Conservation (phyloP, 164 flowering plant genomes). For the Warburgia ugandensis region DNA sequence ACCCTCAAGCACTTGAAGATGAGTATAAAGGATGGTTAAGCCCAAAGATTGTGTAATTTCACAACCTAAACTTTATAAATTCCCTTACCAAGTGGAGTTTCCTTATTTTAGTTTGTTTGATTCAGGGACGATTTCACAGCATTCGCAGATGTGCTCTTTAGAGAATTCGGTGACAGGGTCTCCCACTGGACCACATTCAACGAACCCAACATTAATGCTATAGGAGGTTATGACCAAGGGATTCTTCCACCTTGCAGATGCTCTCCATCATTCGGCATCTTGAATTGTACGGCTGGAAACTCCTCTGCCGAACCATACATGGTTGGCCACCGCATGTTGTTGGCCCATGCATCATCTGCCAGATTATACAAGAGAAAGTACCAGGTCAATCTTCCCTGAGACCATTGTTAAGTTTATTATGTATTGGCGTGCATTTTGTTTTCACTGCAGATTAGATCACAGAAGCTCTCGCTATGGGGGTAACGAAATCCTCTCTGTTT, state of each 20-base stretch:
- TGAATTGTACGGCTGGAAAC: conserved; percentile 32
- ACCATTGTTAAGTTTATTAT: background rate
- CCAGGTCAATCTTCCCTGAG: conserved; percentile 17
- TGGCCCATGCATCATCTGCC: conserved; percentile 47
- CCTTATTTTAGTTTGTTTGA: background rate
- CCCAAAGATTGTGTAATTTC: conserved; percentile 23
- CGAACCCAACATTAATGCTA: conserved; percentile 28
- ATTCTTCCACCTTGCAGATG: conserved; percentile 33
- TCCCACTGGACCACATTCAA: conserved; percentile 46
- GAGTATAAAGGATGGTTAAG: conserved; percentile 27
- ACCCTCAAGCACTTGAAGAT: conserved; percentile 29
- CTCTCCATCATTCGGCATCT: conserved; percentile 24
- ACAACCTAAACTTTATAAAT: background rate
- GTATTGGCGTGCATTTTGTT: background rate
- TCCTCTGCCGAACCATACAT: conserved; percentile 47
- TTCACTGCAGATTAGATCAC: too few relatives aligned
- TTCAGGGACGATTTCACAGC: conserved; percentile 13
- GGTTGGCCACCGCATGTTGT: conserved; percentile 30
- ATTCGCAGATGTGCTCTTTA: conserved; percentile 10
- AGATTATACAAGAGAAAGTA: conserved; percentile 29
- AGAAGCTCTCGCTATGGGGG: too few relatives aligned
- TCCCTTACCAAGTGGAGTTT: background rate
- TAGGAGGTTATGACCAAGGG: conserved; percentile 32
- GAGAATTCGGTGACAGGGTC: conserved; percentile 48
- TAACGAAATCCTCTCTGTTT: too few relatives aligned